Evolutionary conservation across 148 eudicot genomes (phyloP), one percentile per base, ranked within the genome.

Genomic region (Heliamphora exappendiculata): DNA sequence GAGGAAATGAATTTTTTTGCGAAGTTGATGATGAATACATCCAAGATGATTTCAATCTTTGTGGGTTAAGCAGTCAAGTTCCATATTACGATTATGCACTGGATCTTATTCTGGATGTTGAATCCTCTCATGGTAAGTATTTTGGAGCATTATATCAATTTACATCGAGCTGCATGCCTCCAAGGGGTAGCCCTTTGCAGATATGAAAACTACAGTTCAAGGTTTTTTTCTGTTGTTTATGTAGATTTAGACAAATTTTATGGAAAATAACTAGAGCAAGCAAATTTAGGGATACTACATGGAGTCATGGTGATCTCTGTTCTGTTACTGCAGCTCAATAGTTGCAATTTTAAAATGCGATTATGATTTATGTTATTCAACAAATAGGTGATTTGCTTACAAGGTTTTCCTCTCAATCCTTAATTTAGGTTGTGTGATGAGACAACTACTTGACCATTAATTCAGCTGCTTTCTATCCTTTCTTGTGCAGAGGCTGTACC

Each of bases 11-110:
- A 69, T 89, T 89, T 55, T 89, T 88, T 77, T 88, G 91, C 57
- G 93, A 88, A 87, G 88, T 89, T 53, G 93, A 89, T 77, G 93
- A 89, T 79, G 93, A 89, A 47, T 89, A 89, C 76, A 89, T 89
- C 78, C 93, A 89, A 83, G 93, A 89, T 72, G 93, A 89, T 79
- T 89, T 89, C 73, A 89, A 89, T 78, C 90, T 89, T 39, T 89
- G 93, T 79, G 89, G 93, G 47, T 81, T 89, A 82, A 88, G 93
- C 83, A 83, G 87, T 77, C 93, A 90, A 85, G 89, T 88, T 64
- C 91, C 91, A 8, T 90, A 88, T 84, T 90, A 83, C 68, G 88
- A 88, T 76, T 88, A 88, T 79, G 91, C 91, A 13, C 85, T 88
- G 39, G 91, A 88, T 78, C 83, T 86, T 24, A 86, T 86, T 77